phyloP scores from a whole-genome alignment of 2,329 filamentous ascomycete species.

The Colletotrichum acutatum region DNA sequence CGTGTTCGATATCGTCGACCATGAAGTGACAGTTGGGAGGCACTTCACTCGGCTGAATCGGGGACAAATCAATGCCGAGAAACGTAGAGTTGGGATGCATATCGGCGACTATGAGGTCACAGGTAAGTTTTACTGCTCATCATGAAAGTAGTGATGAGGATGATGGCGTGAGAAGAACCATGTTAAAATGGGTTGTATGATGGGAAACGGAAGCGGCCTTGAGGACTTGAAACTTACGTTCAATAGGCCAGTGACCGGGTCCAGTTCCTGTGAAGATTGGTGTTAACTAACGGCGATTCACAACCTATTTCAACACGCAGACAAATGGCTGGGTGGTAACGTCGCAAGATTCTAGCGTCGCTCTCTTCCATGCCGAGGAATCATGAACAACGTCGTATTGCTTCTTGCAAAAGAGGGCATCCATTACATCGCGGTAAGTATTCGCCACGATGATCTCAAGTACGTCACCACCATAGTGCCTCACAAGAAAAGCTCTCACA shows the following conservation, averaged over 20 bases:
- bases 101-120: constrained; percentile 54
- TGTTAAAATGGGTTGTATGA: neutral
- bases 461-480: neutral
- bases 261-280: constrained; percentile 53
- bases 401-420: neutral
- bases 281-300: constrained; percentile 30
- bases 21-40: constrained; percentile 63
- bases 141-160: neutral
- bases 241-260: constrained; percentile 62
- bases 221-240: constrained; percentile 51
- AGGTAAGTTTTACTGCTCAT: constrained; percentile 31
- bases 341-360: neutral
- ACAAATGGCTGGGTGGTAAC: neutral
- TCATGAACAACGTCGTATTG: neutral
- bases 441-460: neutral
- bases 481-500: constrained; percentile 35
- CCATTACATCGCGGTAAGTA: neutral
- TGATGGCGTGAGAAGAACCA: too few species aligned
- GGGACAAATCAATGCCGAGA: constrained; percentile 62
- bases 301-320: neutral
- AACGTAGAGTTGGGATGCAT: constrained; percentile 55
- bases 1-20: constrained; percentile 63
- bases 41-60: constrained; percentile 63
- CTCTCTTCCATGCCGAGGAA: neutral
- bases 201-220: too few species aligned